Percentiles rank a stretch among this genome's conserved stretches.
Conservation (phyloP, 2,329 filamentous ascomycete species). For the Fusarium continuum region DNA sequence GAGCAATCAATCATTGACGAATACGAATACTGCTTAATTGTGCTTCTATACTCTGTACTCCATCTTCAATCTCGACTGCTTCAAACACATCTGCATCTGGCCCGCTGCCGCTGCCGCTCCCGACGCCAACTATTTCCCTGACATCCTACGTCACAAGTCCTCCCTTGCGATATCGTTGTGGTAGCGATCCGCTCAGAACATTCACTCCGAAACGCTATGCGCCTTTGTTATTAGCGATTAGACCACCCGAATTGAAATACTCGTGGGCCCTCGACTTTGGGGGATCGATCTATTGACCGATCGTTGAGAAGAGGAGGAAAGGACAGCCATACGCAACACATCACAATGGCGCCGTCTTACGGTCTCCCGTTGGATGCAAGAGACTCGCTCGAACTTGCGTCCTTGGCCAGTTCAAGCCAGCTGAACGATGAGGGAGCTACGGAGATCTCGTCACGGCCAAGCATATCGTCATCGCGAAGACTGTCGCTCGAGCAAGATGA, state of each 20-base stretch:
- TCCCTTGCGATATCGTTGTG: slow-evolving; percentile 9
- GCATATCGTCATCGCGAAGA: slow-evolving; percentile 89
- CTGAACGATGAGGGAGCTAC: slow-evolving; percentile 63
- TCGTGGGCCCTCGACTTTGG: background rate
- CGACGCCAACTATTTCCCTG: background rate
- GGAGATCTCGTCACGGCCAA: slow-evolving; percentile 80
- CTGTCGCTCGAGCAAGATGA: slow-evolving; percentile 86
- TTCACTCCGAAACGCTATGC: slow-evolving; percentile 39
- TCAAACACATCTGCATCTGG: background rate
- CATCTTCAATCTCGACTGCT: slow-evolving; percentile 25
- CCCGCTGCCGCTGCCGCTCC: slow-evolving; percentile 12
- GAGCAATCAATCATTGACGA: slow-evolving; percentile 20
- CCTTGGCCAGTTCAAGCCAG: slow-evolving; percentile 83
- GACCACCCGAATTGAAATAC: slow-evolving; percentile 26
- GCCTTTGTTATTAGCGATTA: slow-evolving; percentile 35
- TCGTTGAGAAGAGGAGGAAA: slow-evolving; percentile 14
- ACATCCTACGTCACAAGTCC: slow-evolving; percentile 26
- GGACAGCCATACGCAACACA: slow-evolving; percentile 31
- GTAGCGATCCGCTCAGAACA: slow-evolving; percentile 6
- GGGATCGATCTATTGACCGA: slow-evolving; percentile 10
- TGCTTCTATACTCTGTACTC: slow-evolving; percentile 19
- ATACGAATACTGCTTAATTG: slow-evolving; percentile 20
- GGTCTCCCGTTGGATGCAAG: slow-evolving; percentile 64
- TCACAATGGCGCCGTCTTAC: slow-evolving; percentile 53
- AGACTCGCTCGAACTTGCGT: slow-evolving; percentile 96